A percentile compares a stretch with the other conserved stretches of the same genome.
Evolutionary conservation across 768 basidiomycete species (phyloP).

Genomic region (Agrocybe pediades): DNA sequence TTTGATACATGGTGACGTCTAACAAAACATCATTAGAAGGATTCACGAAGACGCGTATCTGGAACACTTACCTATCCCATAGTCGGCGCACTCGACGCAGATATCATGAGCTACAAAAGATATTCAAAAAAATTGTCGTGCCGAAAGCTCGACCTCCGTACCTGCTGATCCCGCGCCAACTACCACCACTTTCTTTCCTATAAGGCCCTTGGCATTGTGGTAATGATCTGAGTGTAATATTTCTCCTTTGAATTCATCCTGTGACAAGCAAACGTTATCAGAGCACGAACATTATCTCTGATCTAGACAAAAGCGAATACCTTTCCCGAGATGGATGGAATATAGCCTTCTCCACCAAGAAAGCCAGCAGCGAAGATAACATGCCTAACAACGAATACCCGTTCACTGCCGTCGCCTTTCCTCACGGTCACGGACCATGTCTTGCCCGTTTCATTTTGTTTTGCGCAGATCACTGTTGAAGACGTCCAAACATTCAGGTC

Average conservation of each 20-base stretch:
- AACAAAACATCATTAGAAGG: neutral
- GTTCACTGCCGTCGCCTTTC: constrained; percentile 34
- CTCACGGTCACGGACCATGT: constrained; percentile 44
- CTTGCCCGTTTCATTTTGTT: constrained; percentile 30
- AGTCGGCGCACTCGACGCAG: constrained; percentile 42
- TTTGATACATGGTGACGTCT: constrained; percentile 65
- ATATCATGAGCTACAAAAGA: constrained; percentile 42
- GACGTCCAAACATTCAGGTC: constrained; percentile 56
- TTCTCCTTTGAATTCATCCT: constrained; percentile 68
- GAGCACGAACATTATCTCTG: neutral
- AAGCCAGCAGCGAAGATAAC: constrained; percentile 56
- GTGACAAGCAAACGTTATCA: neutral
- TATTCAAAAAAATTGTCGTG: neutral
- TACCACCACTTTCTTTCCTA: constrained; percentile 72
- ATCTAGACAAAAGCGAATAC: constrained; percentile 24
- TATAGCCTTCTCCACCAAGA: constrained; percentile 42
- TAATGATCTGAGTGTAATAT: constrained; percentile 62
- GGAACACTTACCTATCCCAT: constrained; percentile 40
- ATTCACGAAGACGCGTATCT: neutral
- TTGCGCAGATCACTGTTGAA: constrained; percentile 32
- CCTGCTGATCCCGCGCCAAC: constrained; percentile 68
- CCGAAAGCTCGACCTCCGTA: constrained; percentile 2
- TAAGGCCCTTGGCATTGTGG: constrained; percentile 52
- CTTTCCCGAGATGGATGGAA: constrained; percentile 52
- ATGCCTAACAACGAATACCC: constrained; percentile 46